A percentile compares a stretch with the other conserved stretches of the same genome.
Conservation (phyloP, 768 basidiomycete species). For the Lactarius hengduanensis region DNA sequence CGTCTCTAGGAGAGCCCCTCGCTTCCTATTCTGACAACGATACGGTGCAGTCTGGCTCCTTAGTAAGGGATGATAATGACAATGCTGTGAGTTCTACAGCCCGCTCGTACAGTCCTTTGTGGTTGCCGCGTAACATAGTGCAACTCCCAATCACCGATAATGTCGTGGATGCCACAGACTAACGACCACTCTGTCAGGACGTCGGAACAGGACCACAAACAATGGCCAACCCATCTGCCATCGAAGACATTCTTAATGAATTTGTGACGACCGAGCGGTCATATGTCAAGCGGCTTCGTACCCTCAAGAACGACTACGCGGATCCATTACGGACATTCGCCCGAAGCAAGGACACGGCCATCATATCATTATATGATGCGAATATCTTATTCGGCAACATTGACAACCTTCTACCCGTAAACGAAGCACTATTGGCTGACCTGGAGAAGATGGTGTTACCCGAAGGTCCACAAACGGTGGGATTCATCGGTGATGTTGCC, state of each 20-base stretch:
- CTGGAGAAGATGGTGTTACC: conserved; percentile 74
- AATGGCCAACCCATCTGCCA: conserved; percentile 59
- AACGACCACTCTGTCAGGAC: conserved; percentile 5
- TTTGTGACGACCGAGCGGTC: conserved; percentile 86
- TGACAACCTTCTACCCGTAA: conserved; percentile 84
- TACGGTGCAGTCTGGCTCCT: conserved; percentile 43
- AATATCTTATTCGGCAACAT: conserved; percentile 93
- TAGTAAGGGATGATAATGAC: conserved; percentile 35
- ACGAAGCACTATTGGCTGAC: conserved; percentile 81
- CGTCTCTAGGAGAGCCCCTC: conserved; percentile 72
- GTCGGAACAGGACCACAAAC: conserved; percentile 49
- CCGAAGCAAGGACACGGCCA: conserved; percentile 76
- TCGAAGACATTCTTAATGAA: conserved; percentile 78
- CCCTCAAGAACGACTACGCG: conserved; percentile 86
- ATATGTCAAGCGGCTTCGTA: conserved; percentile 80
- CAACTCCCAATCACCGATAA: neutral
- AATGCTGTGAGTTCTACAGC: conserved; percentile 31
- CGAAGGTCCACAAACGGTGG: conserved; percentile 53
- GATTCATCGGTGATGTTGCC: conserved; percentile 80
- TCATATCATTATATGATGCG: conserved; percentile 88
- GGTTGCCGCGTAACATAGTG: neutral
- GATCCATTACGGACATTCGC: conserved; percentile 88
- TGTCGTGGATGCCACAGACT: neutral
- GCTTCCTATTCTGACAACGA: conserved; percentile 47
- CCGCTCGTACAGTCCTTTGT: neutral